phyloP scores from a whole-genome alignment of 2,329 filamentous ascomycete species.

The Nemania sp. region DNA sequence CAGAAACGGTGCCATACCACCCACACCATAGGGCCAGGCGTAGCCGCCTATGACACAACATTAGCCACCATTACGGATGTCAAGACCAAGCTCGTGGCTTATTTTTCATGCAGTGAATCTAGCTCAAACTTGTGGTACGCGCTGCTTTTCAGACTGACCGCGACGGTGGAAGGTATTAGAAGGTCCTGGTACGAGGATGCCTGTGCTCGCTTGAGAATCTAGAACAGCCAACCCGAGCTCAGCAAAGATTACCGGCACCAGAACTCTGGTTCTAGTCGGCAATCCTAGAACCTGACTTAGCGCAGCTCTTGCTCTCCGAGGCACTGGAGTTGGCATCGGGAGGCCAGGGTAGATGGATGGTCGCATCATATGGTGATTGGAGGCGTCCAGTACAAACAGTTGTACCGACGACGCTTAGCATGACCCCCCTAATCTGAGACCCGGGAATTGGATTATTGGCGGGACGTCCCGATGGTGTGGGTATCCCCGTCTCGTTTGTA shows the following conservation, averaged over 20 bases:
- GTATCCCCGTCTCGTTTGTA: slow-evolving; percentile 23
- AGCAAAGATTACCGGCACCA: neutral
- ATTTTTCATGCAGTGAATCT: no score
- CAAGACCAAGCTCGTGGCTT: neutral
- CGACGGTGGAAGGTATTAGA: no score
- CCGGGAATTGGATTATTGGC: slow-evolving; percentile 27
- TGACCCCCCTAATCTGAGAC: slow-evolving; percentile 16
- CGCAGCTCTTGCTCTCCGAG: slow-evolving; percentile 9
- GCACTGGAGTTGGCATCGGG: slow-evolving; percentile 13
- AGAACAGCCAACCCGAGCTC: neutral
- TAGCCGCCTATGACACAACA: neutral
- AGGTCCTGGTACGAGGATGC: no score
- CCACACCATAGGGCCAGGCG: neutral
- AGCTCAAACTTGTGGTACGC: no score
- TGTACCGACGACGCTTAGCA: slow-evolving; percentile 19
- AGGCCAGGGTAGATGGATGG: slow-evolving; percentile 21
- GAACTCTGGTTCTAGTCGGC: neutral
- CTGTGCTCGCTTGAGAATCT: no score
- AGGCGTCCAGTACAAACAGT: slow-evolving; percentile 12
- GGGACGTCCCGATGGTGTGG: slow-evolving; percentile 30
- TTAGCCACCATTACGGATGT: neutral
- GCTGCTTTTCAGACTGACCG: no score
- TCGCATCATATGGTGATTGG: slow-evolving; percentile 22
- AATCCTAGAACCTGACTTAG: slow-evolving; percentile 8
- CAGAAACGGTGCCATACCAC: slow-evolving; percentile 7